Conservation (phyloP, 495 filamentous ascomycete species). For the Aspergillus saccharolyticus region DNA sequence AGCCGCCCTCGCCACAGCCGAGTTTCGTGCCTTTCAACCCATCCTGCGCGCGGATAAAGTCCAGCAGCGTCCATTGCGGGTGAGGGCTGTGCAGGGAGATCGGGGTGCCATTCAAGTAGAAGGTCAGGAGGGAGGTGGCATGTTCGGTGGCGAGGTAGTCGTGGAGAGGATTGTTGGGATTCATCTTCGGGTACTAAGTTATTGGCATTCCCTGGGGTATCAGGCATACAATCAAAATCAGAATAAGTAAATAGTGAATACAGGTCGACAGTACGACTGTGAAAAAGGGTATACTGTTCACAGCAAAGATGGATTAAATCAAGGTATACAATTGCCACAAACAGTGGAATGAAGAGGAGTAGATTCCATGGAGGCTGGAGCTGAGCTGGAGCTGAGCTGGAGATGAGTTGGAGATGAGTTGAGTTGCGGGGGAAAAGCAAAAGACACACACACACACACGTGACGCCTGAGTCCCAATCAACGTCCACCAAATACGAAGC, state of each 20-base stretch:
- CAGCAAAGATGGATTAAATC: too few species aligned
- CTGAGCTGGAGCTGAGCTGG: neutral
- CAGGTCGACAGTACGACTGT: too few species aligned
- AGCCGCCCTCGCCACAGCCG: conserved; percentile 89
- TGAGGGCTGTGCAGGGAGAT: conserved; percentile 23
- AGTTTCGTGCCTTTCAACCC: conserved; percentile 52
- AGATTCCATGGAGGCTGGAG: neutral
- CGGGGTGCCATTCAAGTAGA: conserved; percentile 29
- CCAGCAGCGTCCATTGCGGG: conserved; percentile 38
- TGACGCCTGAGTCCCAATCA: neutral
- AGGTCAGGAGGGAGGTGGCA: conserved; percentile 23
- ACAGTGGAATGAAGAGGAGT: neutral
- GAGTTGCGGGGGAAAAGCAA: too few species aligned
- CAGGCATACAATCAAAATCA: too few species aligned
- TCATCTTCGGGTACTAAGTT: too few species aligned
- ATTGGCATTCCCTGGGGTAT: too few species aligned
- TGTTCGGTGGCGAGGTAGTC: conserved; percentile 13
- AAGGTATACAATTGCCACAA: neutral
- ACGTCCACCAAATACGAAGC: neutral
- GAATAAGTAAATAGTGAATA: too few species aligned
- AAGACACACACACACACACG: too few species aligned
- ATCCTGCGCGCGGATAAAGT: conserved; percentile 44
- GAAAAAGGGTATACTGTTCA: too few species aligned
- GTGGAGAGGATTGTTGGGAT: neutral
- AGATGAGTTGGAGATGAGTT: too few species aligned